These are phyloP conservation scores for Pythium folliculosum DNA, from an alignment of 352 stramenopile species.

Conservation along the genomic window DNA sequence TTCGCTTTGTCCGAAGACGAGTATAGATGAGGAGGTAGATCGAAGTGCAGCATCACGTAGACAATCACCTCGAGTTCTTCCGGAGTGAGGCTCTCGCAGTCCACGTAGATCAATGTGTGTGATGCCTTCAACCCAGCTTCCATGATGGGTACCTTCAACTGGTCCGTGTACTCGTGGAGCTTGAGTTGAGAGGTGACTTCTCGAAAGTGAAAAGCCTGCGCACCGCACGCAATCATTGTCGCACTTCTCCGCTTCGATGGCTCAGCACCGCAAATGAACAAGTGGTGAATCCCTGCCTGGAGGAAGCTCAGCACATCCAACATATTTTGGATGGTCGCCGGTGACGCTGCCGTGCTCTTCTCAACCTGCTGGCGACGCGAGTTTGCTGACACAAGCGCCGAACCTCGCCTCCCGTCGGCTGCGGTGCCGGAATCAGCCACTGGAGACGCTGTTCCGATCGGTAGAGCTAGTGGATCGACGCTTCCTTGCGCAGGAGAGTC, in stretches of 20 bases:
- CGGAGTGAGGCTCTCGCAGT: constrained; percentile 48
- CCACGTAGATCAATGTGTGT: constrained; percentile 55
- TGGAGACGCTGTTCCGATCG: too few species aligned
- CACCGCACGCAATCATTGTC: constrained; percentile 51
- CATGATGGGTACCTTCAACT: constrained; percentile 52
- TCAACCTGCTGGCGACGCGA: constrained; percentile 30
- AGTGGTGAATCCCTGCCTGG: constrained; percentile 38
- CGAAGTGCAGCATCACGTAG: constrained; percentile 44
- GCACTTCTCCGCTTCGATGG: constrained; percentile 42
- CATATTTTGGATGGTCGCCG: constrained; percentile 47
- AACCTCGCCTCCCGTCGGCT: background rate
- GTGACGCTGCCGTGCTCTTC: constrained; percentile 32
- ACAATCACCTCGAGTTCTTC: constrained; percentile 42
- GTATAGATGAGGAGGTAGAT: constrained; percentile 48
- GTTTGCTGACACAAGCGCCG: background rate
- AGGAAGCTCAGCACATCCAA: constrained; percentile 55
- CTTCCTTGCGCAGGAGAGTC: background rate
- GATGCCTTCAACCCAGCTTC: constrained; percentile 48
- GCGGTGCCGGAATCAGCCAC: background rate
- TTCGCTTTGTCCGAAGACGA: constrained; percentile 51
- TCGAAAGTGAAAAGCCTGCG: constrained; percentile 55
- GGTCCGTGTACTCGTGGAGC: constrained; percentile 40
- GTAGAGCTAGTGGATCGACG: background rate
- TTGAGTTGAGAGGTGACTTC: constrained; percentile 40
- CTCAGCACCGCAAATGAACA: constrained; percentile 50